Evolutionary conservation across 2,329 filamentous ascomycete genomes (phyloP).

Genomic region (Calycina herbarum): DNA sequence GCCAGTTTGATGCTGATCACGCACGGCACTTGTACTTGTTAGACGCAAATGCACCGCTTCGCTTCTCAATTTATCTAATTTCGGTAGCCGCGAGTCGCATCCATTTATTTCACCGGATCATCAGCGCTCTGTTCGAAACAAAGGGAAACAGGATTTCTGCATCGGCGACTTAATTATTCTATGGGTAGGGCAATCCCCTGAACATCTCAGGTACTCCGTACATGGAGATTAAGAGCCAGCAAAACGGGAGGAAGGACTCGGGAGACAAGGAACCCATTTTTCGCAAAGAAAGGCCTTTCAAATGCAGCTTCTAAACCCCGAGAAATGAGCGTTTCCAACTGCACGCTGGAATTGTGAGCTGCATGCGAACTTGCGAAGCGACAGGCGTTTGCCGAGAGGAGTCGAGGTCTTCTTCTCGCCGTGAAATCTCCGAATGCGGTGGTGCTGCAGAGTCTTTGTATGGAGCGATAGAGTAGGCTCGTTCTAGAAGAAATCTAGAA

Average conservation of each 20-base stretch:
- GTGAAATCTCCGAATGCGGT: constrained; percentile 13
- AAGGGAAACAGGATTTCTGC: neutral
- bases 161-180: neutral
- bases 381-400: neutral
- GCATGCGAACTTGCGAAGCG: neutral
- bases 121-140: neutral
- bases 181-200: neutral
- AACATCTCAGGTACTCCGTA: neutral
- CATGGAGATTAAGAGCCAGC: neutral
- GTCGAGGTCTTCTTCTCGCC: neutral
- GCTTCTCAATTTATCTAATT: neutral
- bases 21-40: no score
- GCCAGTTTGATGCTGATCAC: no score
- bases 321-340: no score
- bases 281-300: no score
- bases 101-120: no score
- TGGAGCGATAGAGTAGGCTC: neutral
- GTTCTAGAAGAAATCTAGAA: no score
- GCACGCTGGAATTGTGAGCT: neutral
- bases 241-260: neutral
- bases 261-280: neutral
- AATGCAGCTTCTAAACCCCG: no score
- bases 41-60: neutral
- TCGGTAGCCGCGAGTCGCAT: constrained; percentile 10
- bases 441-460: neutral